Evolutionary conservation across 2,329 filamentous ascomycete genomes (phyloP).

Genomic region (Didymella pinodella): DNA sequence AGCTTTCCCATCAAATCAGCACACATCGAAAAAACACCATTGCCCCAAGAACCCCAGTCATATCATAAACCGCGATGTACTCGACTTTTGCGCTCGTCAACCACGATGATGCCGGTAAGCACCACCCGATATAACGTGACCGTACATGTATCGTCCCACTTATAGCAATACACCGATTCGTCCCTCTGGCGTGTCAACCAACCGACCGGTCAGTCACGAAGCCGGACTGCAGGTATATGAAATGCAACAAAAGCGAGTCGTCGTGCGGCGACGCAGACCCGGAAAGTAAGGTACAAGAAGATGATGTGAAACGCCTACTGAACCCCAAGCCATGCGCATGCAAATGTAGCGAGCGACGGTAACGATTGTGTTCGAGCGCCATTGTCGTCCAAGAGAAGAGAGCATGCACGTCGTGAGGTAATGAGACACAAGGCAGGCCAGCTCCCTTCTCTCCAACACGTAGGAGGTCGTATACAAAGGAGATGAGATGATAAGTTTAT

Average conservation of each 20-base stretch:
- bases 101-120: neutral
- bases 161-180: conserved; percentile 16
- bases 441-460: conserved; percentile 44
- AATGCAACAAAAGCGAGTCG: conserved; percentile 12
- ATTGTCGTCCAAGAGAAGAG: conserved; percentile 21
- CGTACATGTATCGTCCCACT: conserved; percentile 15
- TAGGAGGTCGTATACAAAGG: conserved; percentile 31
- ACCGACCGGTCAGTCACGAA: neutral
- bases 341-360: conserved; percentile 16
- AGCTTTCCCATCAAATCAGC: conserved; percentile 11
- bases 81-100: conserved; percentile 15
- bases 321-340: conserved; percentile 21
- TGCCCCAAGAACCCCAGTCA: conserved; percentile 3
- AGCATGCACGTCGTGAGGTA: conserved; percentile 41
- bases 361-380: conserved; percentile 17
- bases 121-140: neutral
- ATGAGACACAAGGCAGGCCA: conserved; percentile 42
- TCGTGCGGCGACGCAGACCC: conserved; percentile 14
- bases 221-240: conserved; percentile 11
- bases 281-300: conserved; percentile 40
- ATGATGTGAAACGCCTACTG: conserved; percentile 20
- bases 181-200: conserved; percentile 5
- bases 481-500: conserved; percentile 30
- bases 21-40: conserved; percentile 12
- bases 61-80: conserved; percentile 8